Evolutionary conservation across 179 eudicot genomes (phyloP).

Genomic region (Dionaea muscipula): DNA sequence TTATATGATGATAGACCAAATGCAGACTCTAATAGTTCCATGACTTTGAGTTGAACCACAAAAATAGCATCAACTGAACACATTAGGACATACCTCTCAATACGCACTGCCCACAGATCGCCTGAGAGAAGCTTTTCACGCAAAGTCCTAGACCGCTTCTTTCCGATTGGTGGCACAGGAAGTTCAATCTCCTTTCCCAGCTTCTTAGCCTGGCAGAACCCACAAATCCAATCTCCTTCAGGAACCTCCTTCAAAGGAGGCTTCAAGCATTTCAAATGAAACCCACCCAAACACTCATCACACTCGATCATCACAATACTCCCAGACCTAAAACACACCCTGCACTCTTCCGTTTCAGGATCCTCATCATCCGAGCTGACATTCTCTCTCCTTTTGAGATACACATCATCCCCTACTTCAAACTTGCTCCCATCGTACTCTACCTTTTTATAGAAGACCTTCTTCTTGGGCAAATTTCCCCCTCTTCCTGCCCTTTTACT

Average conservation of each 20-base stretch:
- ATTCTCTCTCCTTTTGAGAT: constrained; percentile 76
- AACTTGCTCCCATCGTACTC: constrained; percentile 75
- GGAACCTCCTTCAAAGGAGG: constrained; percentile 82
- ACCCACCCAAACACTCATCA: constrained; percentile 86
- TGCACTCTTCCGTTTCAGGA: constrained; percentile 74
- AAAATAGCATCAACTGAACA: too few relatives aligned
- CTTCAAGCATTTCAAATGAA: constrained; percentile 82
- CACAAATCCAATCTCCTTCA: constrained; percentile 88
- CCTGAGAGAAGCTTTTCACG: constrained; percentile 82
- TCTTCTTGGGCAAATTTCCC: constrained; percentile 26
- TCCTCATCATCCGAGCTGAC: constrained; percentile 65
- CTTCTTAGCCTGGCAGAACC: constrained; percentile 56
- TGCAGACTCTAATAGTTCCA: background rate
- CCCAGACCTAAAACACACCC: constrained; percentile 49
- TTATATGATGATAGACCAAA: background rate
- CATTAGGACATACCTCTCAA: constrained; percentile 39
- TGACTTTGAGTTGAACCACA: background rate
- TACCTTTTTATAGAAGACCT: constrained; percentile 66
- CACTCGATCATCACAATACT: constrained; percentile 65
- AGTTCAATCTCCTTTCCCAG: constrained; percentile 43
- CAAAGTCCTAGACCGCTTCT: constrained; percentile 58
- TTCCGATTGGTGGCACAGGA: constrained; percentile 56
- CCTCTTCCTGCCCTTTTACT: constrained; percentile 7
- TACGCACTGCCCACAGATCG: constrained; percentile 76
- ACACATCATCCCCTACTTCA: constrained; percentile 64